These are phyloP conservation scores for Coemansia sp. DNA, from an alignment of 192 early-diverging fungal genomes.

Conservation along the genomic window DNA sequence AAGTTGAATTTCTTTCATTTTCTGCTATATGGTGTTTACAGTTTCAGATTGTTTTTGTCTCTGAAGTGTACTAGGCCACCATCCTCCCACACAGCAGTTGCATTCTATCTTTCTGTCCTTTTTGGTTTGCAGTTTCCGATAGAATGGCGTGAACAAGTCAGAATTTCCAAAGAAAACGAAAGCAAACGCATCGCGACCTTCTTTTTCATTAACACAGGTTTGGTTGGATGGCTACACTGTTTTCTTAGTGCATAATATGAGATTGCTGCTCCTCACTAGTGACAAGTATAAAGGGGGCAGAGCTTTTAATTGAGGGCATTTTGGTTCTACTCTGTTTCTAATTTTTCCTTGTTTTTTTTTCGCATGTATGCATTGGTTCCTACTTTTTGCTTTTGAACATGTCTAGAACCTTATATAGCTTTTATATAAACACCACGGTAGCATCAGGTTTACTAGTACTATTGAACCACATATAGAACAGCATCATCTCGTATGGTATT, in stretches of 20 bases:
- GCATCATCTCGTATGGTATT: slow-evolving; percentile 3
- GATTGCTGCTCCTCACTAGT: too few relatives aligned
- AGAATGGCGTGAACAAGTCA: not conserved
- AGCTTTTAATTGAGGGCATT: too few relatives aligned
- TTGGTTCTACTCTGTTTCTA: not conserved
- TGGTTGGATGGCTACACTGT: too few relatives aligned
- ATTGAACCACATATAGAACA: not conserved
- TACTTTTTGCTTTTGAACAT: slow-evolving; percentile 3
- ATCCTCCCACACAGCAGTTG: not conserved
- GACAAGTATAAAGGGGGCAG: too few relatives aligned
- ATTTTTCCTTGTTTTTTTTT: not conserved
- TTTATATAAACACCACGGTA: too few relatives aligned
- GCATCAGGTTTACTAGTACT: not conserved
- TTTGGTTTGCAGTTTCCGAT: not conserved
- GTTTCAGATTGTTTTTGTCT: too few relatives aligned
- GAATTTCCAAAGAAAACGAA: not conserved
- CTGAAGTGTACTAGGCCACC: too few relatives aligned
- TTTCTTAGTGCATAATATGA: too few relatives aligned
- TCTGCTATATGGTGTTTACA: too few relatives aligned
- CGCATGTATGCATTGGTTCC: too few relatives aligned
- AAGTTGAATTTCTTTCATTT: too few relatives aligned
- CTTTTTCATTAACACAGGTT: too few relatives aligned
- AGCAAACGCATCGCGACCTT: not conserved
- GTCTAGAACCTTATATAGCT: not conserved
- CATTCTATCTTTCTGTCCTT: not conserved